Evolutionary conservation across 495 filamentous ascomycete species (phyloP), one percentile per base, ranked within the genome.

Genomic region (Tuber microsphaerosporum): DNA sequence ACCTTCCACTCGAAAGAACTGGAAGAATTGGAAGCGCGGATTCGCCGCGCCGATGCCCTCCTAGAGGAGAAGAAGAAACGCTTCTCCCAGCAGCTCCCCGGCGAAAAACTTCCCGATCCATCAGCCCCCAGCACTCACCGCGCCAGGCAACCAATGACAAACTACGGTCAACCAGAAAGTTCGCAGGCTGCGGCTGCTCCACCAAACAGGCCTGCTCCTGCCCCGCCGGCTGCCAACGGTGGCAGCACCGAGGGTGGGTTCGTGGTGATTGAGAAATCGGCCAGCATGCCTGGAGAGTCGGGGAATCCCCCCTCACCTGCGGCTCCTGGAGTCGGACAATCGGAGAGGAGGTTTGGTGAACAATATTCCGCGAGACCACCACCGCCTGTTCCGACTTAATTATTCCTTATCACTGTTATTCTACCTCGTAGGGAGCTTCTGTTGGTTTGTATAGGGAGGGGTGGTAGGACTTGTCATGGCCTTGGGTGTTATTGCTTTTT

Each of bases 41-140:
- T 98, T 72, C 91, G 90, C 77, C 93, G 93, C 80, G 93, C 94
- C 76, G 94, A 98, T 85, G 86, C 90, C 80, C 90, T 91, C 31
- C 88, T 98, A 17, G 91, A 92, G 84, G 84, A 82, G 82, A 84
- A 80, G 68, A 83, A 83, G 73, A 80, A 81, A 61, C 78, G 81
- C 44, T 76, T 82, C 69, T 80, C 77, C 8, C 74, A 72, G 56
- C 80, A 79, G 65, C 78, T 77, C 20, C 71, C 72, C 37, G 61
- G 74, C 61, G 69, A 69, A 69, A 26, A 17, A 16, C 48, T 69
- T 22, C 19, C 76, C 16, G 37, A 56, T 56, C 68, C 70, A 17
- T 34, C 72, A 9, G 73, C 45, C 26, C 42, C 79, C 61, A 76
- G 20, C 45, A 75, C 56, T 34, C 31, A 31, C 16, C 56, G 65